Percentiles rank a stretch among this genome's conserved stretches.
phyloP scores from a whole-genome alignment of 179 eudicot genomes.

The Vitellaria paradoxa region DNA sequence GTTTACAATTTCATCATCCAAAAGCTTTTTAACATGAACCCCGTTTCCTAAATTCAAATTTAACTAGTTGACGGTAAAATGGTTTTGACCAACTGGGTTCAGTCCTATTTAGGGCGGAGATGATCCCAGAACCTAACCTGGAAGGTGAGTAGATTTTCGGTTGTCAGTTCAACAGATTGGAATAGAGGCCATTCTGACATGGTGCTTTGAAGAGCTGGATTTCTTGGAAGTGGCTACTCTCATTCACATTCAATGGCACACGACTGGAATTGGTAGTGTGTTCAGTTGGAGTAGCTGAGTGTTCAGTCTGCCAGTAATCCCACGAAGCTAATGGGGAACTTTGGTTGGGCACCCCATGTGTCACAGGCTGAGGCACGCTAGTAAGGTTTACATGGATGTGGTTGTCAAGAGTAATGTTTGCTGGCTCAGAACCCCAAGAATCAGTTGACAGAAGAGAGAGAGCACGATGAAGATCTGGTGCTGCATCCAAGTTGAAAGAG shows the following conservation, averaged over 20 bases:
- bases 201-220: slow-evolving; percentile 57
- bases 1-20: no score
- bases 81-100: neutral
- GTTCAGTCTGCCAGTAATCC: slow-evolving; percentile 53
- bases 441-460: slow-evolving; percentile 99
- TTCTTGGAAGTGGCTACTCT: slow-evolving; percentile 26
- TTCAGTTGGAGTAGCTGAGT: slow-evolving; percentile 13
- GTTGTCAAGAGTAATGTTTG: slow-evolving; percentile 30
- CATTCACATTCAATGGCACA: slow-evolving; percentile 14
- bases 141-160: neutral
- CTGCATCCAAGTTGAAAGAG: slow-evolving; percentile 51
- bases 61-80: no score
- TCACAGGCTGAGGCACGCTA: slow-evolving; percentile 26
- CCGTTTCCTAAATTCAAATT: no score
- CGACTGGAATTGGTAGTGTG: slow-evolving; percentile 18
- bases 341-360: slow-evolving; percentile 42
- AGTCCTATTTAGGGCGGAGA: neutral
- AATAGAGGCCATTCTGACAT: slow-evolving; percentile 44
- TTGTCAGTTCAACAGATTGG: slow-evolving; percentile 26
- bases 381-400: slow-evolving; percentile 29
- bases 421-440: slow-evolving; percentile 57
- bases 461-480: slow-evolving; percentile 72
- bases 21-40: no score
- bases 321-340: slow-evolving; percentile 37
- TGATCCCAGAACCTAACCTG: neutral